A percentile compares a stretch with the other conserved stretches of the same genome.
phyloP scores from a whole-genome alignment of 2,329 filamentous ascomycete species.

The Talaromyces atroroseus region DNA sequence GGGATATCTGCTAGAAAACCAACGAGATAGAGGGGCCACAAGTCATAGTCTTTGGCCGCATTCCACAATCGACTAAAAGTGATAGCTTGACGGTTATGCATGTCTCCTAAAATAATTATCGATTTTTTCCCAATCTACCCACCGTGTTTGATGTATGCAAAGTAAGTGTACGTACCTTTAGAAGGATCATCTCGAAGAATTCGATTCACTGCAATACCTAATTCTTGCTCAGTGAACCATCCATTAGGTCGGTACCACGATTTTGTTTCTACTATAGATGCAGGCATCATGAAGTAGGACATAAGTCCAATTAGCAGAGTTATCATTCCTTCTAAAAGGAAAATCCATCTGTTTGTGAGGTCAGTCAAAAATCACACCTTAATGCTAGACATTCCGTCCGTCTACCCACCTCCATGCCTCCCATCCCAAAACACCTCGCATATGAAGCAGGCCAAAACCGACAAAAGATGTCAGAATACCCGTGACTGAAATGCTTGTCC shows the following conservation, averaged over 20 bases:
- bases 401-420: too few species aligned
- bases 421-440: too few species aligned
- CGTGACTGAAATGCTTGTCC: too few species aligned
- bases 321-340: too few species aligned
- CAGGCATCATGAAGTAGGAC: slow-evolving; percentile 39
- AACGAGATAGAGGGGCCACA: slow-evolving; percentile 35
- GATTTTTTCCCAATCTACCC: too few species aligned
- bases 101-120: too few species aligned
- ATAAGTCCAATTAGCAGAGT: neutral
- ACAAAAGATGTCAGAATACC: slow-evolving; percentile 7
- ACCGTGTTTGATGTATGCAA: too few species aligned
- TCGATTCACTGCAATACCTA: slow-evolving; percentile 61
- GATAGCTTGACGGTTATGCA: slow-evolving; percentile 52
- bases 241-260: slow-evolving; percentile 35
- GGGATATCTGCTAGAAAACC: slow-evolving; percentile 43
- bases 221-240: slow-evolving; percentile 38
- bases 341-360: too few species aligned
- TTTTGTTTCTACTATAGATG: slow-evolving; percentile 36
- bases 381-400: too few species aligned
- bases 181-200: slow-evolving; percentile 49
- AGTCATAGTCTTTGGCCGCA: slow-evolving; percentile 48
- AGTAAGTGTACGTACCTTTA: too few species aligned
- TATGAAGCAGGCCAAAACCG: too few species aligned
- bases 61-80: slow-evolving; percentile 43
- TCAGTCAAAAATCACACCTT: too few species aligned